phyloP scores from a whole-genome alignment of 2,329 filamentous ascomycete species.

The Tolypocladium ovalisporum region DNA sequence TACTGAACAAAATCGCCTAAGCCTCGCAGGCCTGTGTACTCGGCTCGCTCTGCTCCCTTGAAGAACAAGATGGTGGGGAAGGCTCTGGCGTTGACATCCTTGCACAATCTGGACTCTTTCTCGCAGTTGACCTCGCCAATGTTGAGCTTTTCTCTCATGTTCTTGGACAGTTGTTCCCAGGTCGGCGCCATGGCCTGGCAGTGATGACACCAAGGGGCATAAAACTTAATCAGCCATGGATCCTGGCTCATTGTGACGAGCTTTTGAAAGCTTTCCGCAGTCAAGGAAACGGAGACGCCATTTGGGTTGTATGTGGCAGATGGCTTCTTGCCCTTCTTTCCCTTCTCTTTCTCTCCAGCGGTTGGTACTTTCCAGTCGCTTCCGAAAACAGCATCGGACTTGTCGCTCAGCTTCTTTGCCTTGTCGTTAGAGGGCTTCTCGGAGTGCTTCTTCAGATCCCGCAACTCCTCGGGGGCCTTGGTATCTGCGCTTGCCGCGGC shows the following conservation, averaged over 20 bases:
- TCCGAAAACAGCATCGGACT: constrained; percentile 14
- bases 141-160: constrained; percentile 83
- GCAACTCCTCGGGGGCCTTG: constrained; percentile 20
- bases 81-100: constrained; percentile 67
- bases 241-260: constrained; percentile 79
- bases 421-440: constrained; percentile 18
- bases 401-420: background rate
- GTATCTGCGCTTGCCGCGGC: constrained; percentile 16
- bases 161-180: constrained; percentile 82
- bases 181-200: constrained; percentile 87
- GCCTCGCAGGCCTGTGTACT: constrained; percentile 86
- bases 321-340: constrained; percentile 35
- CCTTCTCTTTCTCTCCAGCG: constrained; percentile 17
- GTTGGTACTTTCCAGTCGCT: constrained; percentile 18
- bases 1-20: constrained; percentile 83
- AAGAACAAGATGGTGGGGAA: constrained; percentile 93
- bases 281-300: constrained; percentile 65
- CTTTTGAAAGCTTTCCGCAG: constrained; percentile 75
- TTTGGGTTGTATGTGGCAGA: constrained; percentile 55
- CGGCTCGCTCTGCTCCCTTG: constrained; percentile 79
- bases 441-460: constrained; percentile 12
- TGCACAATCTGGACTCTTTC: constrained; percentile 75
- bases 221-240: constrained; percentile 98
- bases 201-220: constrained; percentile 93
- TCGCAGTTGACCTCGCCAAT: constrained; percentile 97